Percentiles rank a stretch among this genome's conserved stretches.
Conservation (phyloP, 2,329 filamentous ascomycete genomes). For the Rachicladosporium sp. region DNA sequence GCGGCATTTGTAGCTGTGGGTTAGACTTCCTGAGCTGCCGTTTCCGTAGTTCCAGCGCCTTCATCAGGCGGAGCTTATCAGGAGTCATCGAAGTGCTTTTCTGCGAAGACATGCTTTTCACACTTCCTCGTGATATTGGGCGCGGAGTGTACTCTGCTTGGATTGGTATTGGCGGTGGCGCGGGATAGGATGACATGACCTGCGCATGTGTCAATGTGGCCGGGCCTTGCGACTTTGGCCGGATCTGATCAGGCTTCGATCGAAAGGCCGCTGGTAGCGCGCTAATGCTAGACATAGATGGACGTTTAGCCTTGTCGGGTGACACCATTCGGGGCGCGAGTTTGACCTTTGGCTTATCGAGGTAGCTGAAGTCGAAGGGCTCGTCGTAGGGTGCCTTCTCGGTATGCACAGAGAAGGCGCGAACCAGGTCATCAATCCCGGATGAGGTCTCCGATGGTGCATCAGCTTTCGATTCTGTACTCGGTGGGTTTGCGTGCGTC, state of each 20-base stretch:
- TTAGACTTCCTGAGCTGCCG: constrained; percentile 48
- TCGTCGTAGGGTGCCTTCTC: constrained; percentile 20
- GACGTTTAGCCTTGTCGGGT: constrained; percentile 46
- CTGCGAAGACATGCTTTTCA: constrained; percentile 33
- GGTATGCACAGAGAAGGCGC: not conserved
- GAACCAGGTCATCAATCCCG: too few relatives aligned
- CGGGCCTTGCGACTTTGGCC: constrained; percentile 22
- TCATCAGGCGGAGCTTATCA: constrained; percentile 87
- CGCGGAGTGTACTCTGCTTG: constrained; percentile 20
- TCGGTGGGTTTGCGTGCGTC: too few relatives aligned
- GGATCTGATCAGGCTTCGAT: constrained; percentile 19
- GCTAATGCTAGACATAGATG: constrained; percentile 31
- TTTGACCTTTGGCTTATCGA: constrained; percentile 70
- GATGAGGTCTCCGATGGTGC: too few relatives aligned
- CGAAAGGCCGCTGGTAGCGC: constrained; percentile 17
- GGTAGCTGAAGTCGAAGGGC: constrained; percentile 33
- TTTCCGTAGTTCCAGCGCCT: constrained; percentile 80
- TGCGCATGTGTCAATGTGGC: not conserved
- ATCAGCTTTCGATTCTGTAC: too few relatives aligned
- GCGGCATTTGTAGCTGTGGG: constrained; percentile 5
- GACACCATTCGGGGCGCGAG: constrained; percentile 54
- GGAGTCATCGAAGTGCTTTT: constrained; percentile 49
- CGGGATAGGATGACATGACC: not conserved
- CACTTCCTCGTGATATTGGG: constrained; percentile 24
- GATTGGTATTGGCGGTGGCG: constrained; percentile 24